Evolutionary conservation across 2,329 filamentous ascomycete species (phyloP).

Genomic region (Leptographium wingfieldii): DNA sequence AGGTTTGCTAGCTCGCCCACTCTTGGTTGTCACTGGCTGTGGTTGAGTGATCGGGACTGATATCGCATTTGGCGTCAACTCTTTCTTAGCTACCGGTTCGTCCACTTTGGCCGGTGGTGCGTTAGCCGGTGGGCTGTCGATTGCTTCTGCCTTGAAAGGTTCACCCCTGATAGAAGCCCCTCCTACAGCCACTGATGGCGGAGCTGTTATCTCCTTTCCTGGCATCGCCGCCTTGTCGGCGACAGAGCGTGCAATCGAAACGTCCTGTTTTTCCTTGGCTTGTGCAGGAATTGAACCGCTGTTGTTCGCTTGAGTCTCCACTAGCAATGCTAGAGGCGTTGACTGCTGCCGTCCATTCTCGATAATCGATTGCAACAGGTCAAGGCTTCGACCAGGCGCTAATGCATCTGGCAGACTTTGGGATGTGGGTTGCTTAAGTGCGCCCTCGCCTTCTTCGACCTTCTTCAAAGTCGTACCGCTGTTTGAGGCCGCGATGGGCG

Average conservation of each 20-base stretch:
- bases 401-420: neutral
- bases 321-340: conserved; percentile 27
- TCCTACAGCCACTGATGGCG: neutral
- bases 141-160: conserved; percentile 13
- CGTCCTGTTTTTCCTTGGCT: conserved; percentile 20
- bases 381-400: neutral
- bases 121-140: conserved; percentile 12
- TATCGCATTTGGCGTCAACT: conserved; percentile 22
- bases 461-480: neutral
- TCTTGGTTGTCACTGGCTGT: conserved; percentile 38
- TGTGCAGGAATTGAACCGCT: conserved; percentile 14
- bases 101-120: conserved; percentile 10
- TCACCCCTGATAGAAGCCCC: conserved; percentile 20
- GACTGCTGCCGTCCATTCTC: conserved; percentile 44
- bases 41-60: conserved; percentile 5
- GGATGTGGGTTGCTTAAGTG: neutral
- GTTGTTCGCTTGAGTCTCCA: neutral
- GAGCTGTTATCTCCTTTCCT: neutral
- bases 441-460: neutral
- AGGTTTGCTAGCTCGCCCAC: conserved; percentile 52
- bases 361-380: conserved; percentile 12
- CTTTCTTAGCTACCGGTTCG: conserved; percentile 35
- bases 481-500: neutral
- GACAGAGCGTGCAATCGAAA: conserved; percentile 19
- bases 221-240: conserved; percentile 31